phyloP scores from a whole-genome alignment of 352 stramenopile species.

The Blastocystis sp. region DNA sequence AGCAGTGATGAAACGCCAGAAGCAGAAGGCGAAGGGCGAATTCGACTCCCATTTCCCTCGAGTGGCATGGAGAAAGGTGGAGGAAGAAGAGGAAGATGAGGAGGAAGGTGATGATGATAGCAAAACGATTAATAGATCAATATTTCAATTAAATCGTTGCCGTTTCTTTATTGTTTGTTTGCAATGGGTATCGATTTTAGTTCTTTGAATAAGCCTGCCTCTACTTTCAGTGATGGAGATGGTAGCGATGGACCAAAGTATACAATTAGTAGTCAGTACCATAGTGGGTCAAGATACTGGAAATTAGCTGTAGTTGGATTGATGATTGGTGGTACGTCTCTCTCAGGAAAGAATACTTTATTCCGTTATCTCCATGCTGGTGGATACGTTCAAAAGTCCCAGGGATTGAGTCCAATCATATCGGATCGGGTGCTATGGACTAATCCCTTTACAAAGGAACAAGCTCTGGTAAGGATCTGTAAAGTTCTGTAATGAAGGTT shows the following conservation, averaged over 20 bases:
- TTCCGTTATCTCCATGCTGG: background rate
- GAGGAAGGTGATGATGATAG: too few relatives aligned
- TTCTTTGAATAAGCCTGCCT: background rate
- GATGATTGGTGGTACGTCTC: background rate
- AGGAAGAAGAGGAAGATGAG: too few relatives aligned
- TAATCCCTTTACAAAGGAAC: background rate
- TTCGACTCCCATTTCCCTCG: too few relatives aligned
- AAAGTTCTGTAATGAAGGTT: background rate
- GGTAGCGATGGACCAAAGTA: background rate
- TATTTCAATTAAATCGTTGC: too few relatives aligned
- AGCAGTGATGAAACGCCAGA: too few relatives aligned
- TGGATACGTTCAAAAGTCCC: background rate
- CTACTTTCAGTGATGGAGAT: background rate
- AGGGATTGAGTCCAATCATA: background rate
- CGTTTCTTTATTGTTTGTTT: background rate
- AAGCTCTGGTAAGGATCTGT: background rate
- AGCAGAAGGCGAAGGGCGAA: too few relatives aligned
- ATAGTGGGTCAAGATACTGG: background rate
- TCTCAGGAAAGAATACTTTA: background rate
- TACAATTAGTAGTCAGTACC: background rate
- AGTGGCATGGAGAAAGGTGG: too few relatives aligned
- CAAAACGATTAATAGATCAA: too few relatives aligned
- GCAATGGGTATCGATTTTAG: conserved; percentile 26
- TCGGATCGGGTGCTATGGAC: background rate
- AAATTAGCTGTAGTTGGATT: background rate